phyloP scores from a whole-genome alignment of 441 rosid species.

The Adansonia rubrostipa region DNA sequence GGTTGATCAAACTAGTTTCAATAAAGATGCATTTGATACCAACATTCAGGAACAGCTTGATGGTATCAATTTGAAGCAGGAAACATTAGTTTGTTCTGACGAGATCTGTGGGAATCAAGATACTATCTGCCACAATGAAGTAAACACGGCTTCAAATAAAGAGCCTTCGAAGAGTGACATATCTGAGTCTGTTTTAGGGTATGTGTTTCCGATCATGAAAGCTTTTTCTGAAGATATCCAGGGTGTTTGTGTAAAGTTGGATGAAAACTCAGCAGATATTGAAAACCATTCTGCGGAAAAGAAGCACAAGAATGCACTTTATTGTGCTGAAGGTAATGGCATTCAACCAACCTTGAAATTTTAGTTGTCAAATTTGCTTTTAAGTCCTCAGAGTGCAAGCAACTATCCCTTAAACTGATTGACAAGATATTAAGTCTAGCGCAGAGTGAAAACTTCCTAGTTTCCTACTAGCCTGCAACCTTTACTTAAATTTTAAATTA shows the following conservation, averaged over 20 bases:
- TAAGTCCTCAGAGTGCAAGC: not conserved
- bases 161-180: conserved; percentile 36
- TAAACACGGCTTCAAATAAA: conserved; percentile 29
- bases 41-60: conserved; percentile 32
- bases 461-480: conserved; percentile 8
- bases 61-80: conserved; percentile 27
- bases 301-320: conserved; percentile 32
- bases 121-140: conserved; percentile 38
- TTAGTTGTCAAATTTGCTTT: conserved; percentile 3
- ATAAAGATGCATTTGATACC: conserved; percentile 29
- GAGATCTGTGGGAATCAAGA: conserved; percentile 34
- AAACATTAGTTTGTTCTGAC: conserved; percentile 32
- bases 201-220: conserved; percentile 31
- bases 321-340: conserved; percentile 51
- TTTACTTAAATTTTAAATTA: not conserved
- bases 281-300: conserved; percentile 32
- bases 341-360: conserved; percentile 14
- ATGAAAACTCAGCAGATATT: conserved; percentile 29
- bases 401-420: not conserved
- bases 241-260: conserved; percentile 33
- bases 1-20: conserved; percentile 35
- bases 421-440: not conserved
- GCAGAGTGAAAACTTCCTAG: not conserved
- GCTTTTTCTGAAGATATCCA: conserved; percentile 32
- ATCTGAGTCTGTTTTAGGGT: conserved; percentile 37